Conservation (phyloP, 331 rosid genomes). For the Stylosanthes scabra region DNA sequence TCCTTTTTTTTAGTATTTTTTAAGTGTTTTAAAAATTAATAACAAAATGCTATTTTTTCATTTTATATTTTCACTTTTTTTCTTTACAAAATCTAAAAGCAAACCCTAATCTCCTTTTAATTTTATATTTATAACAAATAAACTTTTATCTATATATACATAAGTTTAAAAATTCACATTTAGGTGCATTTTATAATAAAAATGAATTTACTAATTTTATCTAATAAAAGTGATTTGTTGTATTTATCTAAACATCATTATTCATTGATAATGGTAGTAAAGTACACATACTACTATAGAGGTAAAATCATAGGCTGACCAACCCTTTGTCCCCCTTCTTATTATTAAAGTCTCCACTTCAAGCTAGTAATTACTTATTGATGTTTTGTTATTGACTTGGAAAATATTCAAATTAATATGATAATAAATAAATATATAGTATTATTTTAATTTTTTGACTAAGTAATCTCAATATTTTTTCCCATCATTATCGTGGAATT, state of each 20-base stretch:
- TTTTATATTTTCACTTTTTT: too few relatives aligned
- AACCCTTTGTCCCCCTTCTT: slow-evolving; percentile 47
- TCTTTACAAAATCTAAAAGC: too few relatives aligned
- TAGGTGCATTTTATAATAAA: too few relatives aligned
- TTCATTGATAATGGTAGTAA: slow-evolving; percentile 39
- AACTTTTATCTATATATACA: too few relatives aligned
- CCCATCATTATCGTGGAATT: background rate
- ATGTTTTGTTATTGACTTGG: background rate
- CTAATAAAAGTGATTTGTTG: too few relatives aligned
- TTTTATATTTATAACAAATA: too few relatives aligned
- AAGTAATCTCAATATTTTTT: slow-evolving; percentile 2
- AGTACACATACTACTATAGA: slow-evolving; percentile 30
- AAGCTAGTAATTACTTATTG: slow-evolving; percentile 4
- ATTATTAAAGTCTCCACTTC: slow-evolving; percentile 34
- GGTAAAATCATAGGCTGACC: slow-evolving; percentile 47
- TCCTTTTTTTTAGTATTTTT: too few relatives aligned
- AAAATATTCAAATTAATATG: background rate
- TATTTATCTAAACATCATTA: slow-evolving; percentile 1
- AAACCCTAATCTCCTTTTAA: too few relatives aligned
- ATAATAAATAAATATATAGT: background rate
- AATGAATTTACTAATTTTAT: too few relatives aligned
- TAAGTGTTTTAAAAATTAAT: too few relatives aligned
- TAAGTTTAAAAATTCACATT: too few relatives aligned
- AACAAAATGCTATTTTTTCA: too few relatives aligned
- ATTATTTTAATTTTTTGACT: background rate